Conservation (phyloP, 345 rosid species). For the Eucalyptus brandiana region DNA sequence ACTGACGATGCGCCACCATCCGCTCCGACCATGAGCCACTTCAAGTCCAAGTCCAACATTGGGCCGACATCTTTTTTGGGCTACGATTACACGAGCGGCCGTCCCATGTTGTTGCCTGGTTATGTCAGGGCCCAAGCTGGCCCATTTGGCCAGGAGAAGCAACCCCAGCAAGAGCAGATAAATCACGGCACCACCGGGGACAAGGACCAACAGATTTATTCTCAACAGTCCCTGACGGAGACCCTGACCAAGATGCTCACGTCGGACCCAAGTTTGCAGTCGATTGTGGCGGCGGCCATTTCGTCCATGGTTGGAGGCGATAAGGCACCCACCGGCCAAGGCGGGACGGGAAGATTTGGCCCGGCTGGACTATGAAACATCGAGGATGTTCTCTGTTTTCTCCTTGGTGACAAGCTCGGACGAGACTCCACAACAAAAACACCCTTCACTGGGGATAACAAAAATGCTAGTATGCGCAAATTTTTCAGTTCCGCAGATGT, state of each 20-base stretch:
- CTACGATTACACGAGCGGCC: slow-evolving; percentile 17
- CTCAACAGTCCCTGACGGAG: slow-evolving; percentile 46
- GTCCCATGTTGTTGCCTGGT: neutral
- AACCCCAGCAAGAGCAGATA: neutral
- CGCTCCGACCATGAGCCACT: slow-evolving; percentile 21
- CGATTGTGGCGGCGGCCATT: slow-evolving; percentile 62
- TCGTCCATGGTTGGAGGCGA: slow-evolving; percentile 38
- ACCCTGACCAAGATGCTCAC: slow-evolving; percentile 55
- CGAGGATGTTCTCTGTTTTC: neutral
- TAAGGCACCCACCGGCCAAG: neutral
- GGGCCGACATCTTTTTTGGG: slow-evolving; percentile 5
- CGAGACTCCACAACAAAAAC: neutral
- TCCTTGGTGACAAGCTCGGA: neutral
- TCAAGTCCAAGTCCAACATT: neutral
- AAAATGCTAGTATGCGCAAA: neutral
- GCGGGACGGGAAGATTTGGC: slow-evolving; percentile 8
- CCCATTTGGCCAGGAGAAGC: neutral
- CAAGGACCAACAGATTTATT: neutral
- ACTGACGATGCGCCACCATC: slow-evolving; percentile 23
- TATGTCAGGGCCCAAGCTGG: neutral
- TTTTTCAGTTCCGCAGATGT: neutral
- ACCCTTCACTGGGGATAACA: neutral
- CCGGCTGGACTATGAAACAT: neutral
- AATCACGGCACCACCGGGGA: neutral
- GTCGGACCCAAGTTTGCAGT: slow-evolving; percentile 52